phyloP scores from a whole-genome alignment of 2,329 filamentous ascomycete genomes.

The Fusarium brevicatenulatum region DNA sequence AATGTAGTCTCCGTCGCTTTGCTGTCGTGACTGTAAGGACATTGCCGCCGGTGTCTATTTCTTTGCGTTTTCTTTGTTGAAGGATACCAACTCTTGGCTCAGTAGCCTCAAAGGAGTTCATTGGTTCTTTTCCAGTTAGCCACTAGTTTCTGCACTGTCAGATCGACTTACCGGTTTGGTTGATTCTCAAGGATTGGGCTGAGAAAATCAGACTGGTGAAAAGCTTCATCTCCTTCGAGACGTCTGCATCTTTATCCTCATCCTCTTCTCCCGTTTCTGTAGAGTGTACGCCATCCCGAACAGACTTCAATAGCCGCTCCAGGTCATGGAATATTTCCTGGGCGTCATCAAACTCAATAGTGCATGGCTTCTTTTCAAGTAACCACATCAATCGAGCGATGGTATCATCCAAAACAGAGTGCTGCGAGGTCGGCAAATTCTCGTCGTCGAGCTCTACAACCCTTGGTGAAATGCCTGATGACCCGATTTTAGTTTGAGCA shows the following conservation, averaged over 20 bases:
- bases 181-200: rapidly evolving
- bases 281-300: rapidly evolving
- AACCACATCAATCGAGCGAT: neutral
- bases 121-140: rapidly evolving
- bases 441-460: neutral
- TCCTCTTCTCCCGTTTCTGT: rapidly evolving
- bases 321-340: neutral
- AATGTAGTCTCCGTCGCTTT: rapidly evolving
- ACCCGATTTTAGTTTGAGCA: neutral
- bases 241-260: rapidly evolving
- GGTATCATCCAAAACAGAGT: rapidly evolving
- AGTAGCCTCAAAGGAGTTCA: rapidly evolving
- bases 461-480: neutral
- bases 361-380: neutral
- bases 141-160: rapidly evolving
- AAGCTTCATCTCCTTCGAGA: neutral
- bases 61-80: neutral
- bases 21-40: rapidly evolving
- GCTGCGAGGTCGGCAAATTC: neutral
- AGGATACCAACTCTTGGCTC: neutral
- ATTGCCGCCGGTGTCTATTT: neutral
- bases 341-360: neutral
- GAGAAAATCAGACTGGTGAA: neutral
- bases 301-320: rapidly evolving
- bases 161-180: neutral